phyloP scores from a whole-genome alignment of 306 rosid species.

The Prosopis cineraria region DNA sequence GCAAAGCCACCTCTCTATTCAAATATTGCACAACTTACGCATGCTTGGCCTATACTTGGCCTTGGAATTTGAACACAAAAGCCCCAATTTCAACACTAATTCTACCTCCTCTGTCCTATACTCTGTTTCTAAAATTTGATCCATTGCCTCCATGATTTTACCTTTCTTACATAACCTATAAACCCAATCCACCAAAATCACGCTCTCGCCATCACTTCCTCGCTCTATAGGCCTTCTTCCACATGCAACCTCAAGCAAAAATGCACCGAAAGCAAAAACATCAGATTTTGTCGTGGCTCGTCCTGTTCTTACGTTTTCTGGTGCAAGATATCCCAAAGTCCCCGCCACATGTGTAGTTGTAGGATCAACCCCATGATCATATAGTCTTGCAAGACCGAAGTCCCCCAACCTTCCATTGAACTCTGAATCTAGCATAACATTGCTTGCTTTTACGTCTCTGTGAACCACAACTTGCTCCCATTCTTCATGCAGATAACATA shows the following conservation, averaged over 20 bases:
- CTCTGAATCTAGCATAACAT: conserved; percentile 59
- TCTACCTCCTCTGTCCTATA: not conserved
- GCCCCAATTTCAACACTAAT: not conserved
- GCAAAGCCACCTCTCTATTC: not conserved
- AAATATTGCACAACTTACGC: not conserved
- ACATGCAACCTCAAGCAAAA: conserved; percentile 64
- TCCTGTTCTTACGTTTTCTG: conserved; percentile 60
- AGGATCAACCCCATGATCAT: conserved; percentile 61
- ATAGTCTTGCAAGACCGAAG: conserved; percentile 68
- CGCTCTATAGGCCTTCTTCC: conserved; percentile 64
- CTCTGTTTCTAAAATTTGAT: not conserved
- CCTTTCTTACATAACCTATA: conserved; percentile 43
- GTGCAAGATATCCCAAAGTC: conserved; percentile 78
- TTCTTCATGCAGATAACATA: no score
- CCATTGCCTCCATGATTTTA: conserved; percentile 44
- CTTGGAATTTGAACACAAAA: not conserved
- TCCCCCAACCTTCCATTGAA: conserved; percentile 67
- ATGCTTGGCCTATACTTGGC: not conserved
- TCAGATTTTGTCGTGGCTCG: conserved; percentile 57
- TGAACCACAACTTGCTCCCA: conserved; percentile 33
- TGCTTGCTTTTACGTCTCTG: conserved; percentile 77
- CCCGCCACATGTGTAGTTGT: conserved; percentile 71
- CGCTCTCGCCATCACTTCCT: conserved; percentile 15
- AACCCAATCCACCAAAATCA: conserved; percentile 68
- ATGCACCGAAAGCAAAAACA: conserved; percentile 66